These are phyloP conservation scores for Tarenaya hassleriana DNA, from an alignment of 345 rosid genomes.

Conservation along the genomic window DNA sequence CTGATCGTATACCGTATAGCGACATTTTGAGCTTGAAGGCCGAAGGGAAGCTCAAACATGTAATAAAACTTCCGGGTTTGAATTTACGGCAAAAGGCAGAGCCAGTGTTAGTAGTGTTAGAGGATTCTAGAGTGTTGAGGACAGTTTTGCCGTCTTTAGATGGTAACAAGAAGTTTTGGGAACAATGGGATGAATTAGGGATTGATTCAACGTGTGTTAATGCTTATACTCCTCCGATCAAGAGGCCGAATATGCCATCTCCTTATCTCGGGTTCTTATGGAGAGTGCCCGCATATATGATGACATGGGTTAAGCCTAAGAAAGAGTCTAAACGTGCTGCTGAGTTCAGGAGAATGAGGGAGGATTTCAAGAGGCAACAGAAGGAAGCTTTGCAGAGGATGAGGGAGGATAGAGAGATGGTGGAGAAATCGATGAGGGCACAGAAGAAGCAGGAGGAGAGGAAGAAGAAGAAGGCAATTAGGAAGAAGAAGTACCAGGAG, in stretches of 20 bases:
- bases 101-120: constrained; percentile 70
- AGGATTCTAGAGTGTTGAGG: constrained; percentile 69
- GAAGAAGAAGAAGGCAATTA: constrained; percentile 43
- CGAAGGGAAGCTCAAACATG: constrained; percentile 65
- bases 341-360: constrained; percentile 57
- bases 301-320: constrained; percentile 50
- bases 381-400: constrained; percentile 45
- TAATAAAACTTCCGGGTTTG: constrained; percentile 57
- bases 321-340: constrained; percentile 57
- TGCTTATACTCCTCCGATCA: constrained; percentile 72
- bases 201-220: constrained; percentile 64
- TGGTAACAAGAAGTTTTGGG: constrained; percentile 77
- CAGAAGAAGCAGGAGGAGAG: constrained; percentile 62
- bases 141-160: constrained; percentile 70
- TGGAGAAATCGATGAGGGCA: constrained; percentile 48
- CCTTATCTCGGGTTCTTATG: constrained; percentile 74
- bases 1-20: constrained; percentile 63
- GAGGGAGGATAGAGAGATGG: constrained; percentile 61
- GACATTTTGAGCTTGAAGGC: constrained; percentile 50
- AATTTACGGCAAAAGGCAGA: constrained; percentile 43
- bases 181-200: constrained; percentile 62
- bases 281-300: constrained; percentile 56
- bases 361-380: constrained; percentile 61
- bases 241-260: constrained; percentile 60
- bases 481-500: constrained; percentile 55